Base-by-base conservation (phyloP, 1,284 basidiomycete genomes). In the Tilletia setariae region DNA sequence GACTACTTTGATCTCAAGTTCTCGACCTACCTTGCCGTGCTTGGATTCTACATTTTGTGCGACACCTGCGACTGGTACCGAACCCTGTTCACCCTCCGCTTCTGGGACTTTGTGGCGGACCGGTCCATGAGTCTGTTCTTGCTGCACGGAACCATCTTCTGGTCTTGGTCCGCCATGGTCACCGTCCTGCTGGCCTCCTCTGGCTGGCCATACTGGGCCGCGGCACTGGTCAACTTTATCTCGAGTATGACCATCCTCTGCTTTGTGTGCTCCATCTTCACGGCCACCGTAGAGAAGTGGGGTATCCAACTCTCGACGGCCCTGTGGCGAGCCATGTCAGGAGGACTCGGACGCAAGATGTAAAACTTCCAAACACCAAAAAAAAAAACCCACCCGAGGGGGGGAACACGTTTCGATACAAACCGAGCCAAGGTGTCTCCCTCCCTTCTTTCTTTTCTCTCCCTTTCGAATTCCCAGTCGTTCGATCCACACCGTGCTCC, bases 141-240 rank as follows among this genome's bases (percentile, higher is more conserved):
- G 64, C 74, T 74, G 67, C 77, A 74, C 72, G 77, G 77, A 62
- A 70, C 76, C 23, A 62, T 79, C 23, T 79, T 71, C 64, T 79
- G 77, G 77, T 72, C 73, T 0, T 77, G 76, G 77, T 68, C 73
- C 3, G 75, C 76, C 2, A 76, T 74, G 76, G 62, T 77, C 63
- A 74, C 72, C 56, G 25, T 79, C 19, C 68, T 64, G 13, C 46
- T 79, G 72, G 70, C 76, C 7, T 63, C 67, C 1, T 67, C 64
- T 0, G 72, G 71, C 43, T 69, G 59, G 19, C 74, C 76, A 1
- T 79, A 79, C 70, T 79, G 77, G 77, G 73, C 72, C 6, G 69
- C 76, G 21, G 75, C 74, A 43, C 59, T 79, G 63, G 66, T 79
- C 21, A 74, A 74, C 30, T 74, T 79, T 35, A 19, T 74, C 32